Conservation (phyloP, 305 asterid genomes). For the Rubia tinctorum region DNA sequence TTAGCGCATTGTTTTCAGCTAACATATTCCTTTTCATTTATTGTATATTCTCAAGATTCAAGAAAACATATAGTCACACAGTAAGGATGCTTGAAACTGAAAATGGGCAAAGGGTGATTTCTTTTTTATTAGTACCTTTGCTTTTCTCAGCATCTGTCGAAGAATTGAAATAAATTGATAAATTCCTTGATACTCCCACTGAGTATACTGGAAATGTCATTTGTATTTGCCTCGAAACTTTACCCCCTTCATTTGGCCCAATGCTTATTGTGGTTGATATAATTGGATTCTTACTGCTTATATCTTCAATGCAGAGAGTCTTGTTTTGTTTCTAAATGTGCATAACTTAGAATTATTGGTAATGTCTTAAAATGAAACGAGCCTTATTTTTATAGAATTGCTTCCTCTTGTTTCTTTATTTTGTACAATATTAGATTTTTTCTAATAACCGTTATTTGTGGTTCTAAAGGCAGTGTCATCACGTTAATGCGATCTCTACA, state of each 20-base stretch:
- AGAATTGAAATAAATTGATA: neutral
- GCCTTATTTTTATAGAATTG: neutral
- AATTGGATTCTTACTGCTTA: neutral
- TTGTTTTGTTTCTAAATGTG: neutral
- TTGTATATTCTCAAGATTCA: too few species aligned
- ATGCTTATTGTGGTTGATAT: neutral
- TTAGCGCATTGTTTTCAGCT: too few species aligned
- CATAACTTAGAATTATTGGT: neutral
- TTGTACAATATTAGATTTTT: neutral
- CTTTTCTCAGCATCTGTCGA: neutral
- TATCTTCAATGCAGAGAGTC: neutral
- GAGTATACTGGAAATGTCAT: neutral
- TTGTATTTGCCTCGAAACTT: neutral
- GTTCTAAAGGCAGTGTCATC: conserved; percentile 77
- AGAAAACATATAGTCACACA: too few species aligned
- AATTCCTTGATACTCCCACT: neutral
- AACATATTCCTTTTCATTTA: too few species aligned
- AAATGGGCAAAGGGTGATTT: too few species aligned
- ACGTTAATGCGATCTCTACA: conserved; percentile 79
- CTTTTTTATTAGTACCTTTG: neutral
- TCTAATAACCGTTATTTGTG: conserved; percentile 17
- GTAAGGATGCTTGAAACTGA: too few species aligned
- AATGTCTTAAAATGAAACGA: neutral
- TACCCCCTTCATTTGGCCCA: neutral
- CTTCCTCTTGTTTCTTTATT: neutral